Base-by-base conservation (phyloP, 306 rosid genomes). In the Trifolium dubium region DNA sequence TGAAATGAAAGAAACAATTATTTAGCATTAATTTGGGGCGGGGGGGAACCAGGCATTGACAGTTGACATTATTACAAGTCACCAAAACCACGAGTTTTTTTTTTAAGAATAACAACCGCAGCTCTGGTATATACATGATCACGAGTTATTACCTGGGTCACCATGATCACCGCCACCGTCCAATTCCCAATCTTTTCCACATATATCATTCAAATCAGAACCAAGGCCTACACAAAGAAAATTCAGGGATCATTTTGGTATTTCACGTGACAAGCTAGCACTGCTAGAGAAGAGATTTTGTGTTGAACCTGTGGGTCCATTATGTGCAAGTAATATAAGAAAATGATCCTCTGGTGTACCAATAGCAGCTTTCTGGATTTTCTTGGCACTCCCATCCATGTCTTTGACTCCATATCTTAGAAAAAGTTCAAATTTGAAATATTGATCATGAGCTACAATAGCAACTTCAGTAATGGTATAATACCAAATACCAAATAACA, bases 131-230 rank as follows among this genome's bases (percentile, higher is more conserved):
- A 37, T 19, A 59, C 13, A 6, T 59, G 5, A n/a, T n/a, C n/a
- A n/a, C n/a, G n/a, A 59, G 13, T 6, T 31, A 49, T 78, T 85
- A 94, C 98, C 97, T 82, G 92, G 83, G 75, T 94, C 98, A 79
- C 97, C 97, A 75, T 91, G 79, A 78, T 91, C 98, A 39, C 98
- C 98, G 55, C 47, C 30, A 9, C 80, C 85, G 32, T 58, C 85
- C 55, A 44, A 60, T 2, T 77, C 91, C 98, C 98, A 94, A 82
- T 94, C 98, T 77, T 84, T 89, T 63, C 98, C 98, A 82, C 98
- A 91, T 30, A 94, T 91, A 85, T 94, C 98, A 69, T 86, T 79
- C 73, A 72, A n/a, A 81, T 74, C 65, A 61, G 98, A 91, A 77
- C 97, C 98, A 83, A 91, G 96, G 75, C 98, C 98, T 91, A 73